These are phyloP conservation scores for Boletus fagicola DNA, from an alignment of 768 basidiomycete species.

Conservation along the genomic window DNA sequence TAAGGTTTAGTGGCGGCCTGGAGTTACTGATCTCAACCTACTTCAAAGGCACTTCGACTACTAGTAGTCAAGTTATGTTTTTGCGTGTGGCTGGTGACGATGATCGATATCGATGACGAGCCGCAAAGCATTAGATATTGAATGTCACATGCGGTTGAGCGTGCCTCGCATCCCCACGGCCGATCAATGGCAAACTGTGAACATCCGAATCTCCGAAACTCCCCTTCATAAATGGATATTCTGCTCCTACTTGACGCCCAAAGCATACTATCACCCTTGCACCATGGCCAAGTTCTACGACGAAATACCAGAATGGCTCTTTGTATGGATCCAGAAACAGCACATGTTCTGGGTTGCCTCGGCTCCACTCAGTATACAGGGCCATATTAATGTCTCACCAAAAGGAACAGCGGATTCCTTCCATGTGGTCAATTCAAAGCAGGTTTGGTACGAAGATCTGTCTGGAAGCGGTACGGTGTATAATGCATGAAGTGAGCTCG, in stretches of 20 bases:
- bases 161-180: not conserved
- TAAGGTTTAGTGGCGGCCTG: no score
- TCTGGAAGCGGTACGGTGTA: slow-evolving; percentile 56
- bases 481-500: not conserved
- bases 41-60: no score
- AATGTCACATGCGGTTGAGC: no score
- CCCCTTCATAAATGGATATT: not conserved
- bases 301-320: slow-evolving; percentile 52
- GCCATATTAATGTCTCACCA: slow-evolving; percentile 66
- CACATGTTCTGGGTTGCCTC: slow-evolving; percentile 72
- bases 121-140: no score
- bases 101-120: no score
- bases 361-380: slow-evolving; percentile 55
- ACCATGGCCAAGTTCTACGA: slow-evolving; percentile 58
- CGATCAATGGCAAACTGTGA: not conserved
- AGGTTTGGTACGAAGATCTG: slow-evolving; percentile 72
- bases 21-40: no score
- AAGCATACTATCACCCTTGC: not conserved
- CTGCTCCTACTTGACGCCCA: not conserved
- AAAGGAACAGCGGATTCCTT: slow-evolving; percentile 65
- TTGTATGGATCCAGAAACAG: slow-evolving; percentile 61
- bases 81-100: no score
- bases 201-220: not conserved
- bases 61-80: not conserved
- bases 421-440: slow-evolving; percentile 50